Base-by-base conservation (phyloP, 2,329 filamentous ascomycete species). In the Sclerotinia glacialis region DNA sequence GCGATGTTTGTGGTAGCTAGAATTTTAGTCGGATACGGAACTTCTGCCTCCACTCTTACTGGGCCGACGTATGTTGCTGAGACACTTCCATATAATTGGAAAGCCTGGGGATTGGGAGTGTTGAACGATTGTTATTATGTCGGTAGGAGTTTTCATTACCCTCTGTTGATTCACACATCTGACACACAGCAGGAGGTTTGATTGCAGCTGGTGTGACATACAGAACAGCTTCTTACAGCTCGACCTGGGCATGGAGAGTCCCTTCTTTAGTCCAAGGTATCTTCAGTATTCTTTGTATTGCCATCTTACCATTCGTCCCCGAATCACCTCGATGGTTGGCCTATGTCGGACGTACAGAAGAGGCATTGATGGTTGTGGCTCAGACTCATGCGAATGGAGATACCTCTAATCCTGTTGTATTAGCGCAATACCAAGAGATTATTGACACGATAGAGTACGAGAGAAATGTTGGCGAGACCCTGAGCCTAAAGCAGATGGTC, bases 291-390 rank as follows among this genome's bases (percentile, higher is more conserved):
- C 53, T 70, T 14, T 70, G 65, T 31, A 70, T 70, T 42, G 21
- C 62, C 1, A 56, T 72, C n/a, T 46, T 71, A 9, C 69, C 76
- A 28, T 73, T 75, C 54, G 71, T 77, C 28, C 76, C 76, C 8
- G 86, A 89, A 71, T 85, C 82, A 3, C 86, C 86, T 0, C 77
- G 86, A 64, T 88, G 85, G 85, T 78, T 88, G 31, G 83, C 85
- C 65, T 80, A 81, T 65, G 80, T 83, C 0, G 69, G 60, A 12
- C 69, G 78, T 78, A 2, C 73, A 79, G 18, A 9, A 72, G 84
- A 89, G 74, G 85, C 84, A 0, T 76, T 28, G n/a, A 60, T 70
- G 16, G 75, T 78, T 26, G 68, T 86, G 11, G 78, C 79, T 2
- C 80, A 82, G 2, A 79, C 88, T 49, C 85, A 85, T 67, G 83